A percentile compares a stretch with the other conserved stretches of the same genome.
Conservation (phyloP, 2,329 filamentous ascomycete species). For the Lasiodiplodia citricola region DNA sequence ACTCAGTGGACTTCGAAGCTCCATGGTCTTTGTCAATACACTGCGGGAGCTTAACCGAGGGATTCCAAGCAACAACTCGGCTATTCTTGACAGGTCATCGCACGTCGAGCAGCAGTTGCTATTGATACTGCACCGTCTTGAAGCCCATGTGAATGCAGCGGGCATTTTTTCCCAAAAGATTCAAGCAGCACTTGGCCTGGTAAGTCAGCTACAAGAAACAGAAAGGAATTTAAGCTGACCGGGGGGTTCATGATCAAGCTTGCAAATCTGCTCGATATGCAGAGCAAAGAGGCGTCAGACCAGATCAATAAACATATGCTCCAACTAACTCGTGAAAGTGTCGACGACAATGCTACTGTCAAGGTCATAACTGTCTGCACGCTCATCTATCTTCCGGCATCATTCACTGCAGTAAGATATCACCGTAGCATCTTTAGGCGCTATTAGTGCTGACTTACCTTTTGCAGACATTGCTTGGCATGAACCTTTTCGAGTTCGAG, state of each 20-base stretch:
- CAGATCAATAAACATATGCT: slow-evolving; percentile 29
- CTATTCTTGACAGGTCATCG: not conserved
- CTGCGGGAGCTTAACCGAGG: no score
- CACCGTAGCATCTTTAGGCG: not conserved
- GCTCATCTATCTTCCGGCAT: slow-evolving; percentile 31
- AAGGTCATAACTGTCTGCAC: slow-evolving; percentile 30
- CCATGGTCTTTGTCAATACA: not conserved
- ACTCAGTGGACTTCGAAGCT: not conserved
- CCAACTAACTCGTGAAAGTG: slow-evolving; percentile 27
- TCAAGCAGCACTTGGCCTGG: slow-evolving; percentile 28
- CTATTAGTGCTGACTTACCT: not conserved
- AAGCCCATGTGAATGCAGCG: slow-evolving; percentile 19
- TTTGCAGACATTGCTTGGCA: slow-evolving; percentile 28
- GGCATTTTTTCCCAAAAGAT: slow-evolving; percentile 26
- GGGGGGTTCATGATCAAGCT: not conserved
- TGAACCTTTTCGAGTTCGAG: slow-evolving; percentile 30
- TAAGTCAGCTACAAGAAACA: not conserved
- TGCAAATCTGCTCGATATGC: slow-evolving; percentile 25
- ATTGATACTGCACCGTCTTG: not conserved
- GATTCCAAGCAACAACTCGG: not conserved
- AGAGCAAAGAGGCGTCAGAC: slow-evolving; percentile 28
- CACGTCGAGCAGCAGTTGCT: not conserved
- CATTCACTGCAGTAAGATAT: slow-evolving; percentile 28
- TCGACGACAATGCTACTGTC: slow-evolving; percentile 30
- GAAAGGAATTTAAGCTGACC: no score